Evolutionary conservation across 192 early-diverging fungal genomes (phyloP).

Genomic region (Fimicolochytrium jonesii): DNA sequence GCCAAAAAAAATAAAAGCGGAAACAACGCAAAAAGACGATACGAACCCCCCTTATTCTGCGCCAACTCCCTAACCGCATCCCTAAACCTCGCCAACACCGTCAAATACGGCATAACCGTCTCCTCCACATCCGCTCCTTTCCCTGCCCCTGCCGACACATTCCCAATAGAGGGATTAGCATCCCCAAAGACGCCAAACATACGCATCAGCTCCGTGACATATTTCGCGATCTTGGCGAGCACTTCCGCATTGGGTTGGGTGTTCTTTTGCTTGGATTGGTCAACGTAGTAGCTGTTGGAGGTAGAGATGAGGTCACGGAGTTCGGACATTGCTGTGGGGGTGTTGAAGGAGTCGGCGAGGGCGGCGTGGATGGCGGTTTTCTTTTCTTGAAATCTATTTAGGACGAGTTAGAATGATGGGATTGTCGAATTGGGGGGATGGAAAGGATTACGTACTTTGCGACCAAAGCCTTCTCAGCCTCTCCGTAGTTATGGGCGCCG

Average conservation of each 20-base stretch:
- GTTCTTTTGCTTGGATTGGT: conserved; percentile 49
- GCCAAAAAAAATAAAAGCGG: background rate
- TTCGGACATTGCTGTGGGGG: conserved; percentile 73
- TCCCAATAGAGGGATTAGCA: conserved; percentile 62
- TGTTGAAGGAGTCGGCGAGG: conserved; percentile 91
- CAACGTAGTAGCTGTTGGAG: conserved; percentile 70
- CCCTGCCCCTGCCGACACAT: background rate
- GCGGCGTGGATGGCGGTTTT: conserved; percentile 76
- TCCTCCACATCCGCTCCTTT: conserved; percentile 47
- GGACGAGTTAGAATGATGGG: background rate
- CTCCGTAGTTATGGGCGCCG: conserved; percentile 68
- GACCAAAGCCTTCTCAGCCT: conserved; percentile 69
- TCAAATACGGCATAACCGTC: conserved; percentile 67
- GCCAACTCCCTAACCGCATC: conserved; percentile 81
- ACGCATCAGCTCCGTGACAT: conserved; percentile 75
- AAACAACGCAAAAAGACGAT: background rate
- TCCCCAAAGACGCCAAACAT: conserved; percentile 77
- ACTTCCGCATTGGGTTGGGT: conserved; percentile 64
- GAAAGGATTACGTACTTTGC: conserved; percentile 35
- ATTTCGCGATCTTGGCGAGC: conserved; percentile 73
- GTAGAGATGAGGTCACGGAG: conserved; percentile 72
- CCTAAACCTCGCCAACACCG: conserved; percentile 79
- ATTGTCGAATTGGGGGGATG: background rate
- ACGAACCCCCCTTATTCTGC: conserved; percentile 38
- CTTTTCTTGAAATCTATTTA: conserved; percentile 53